Evolutionary conservation across 1,139 yeast genomes (phyloP), one percentile per base, ranked within the genome.

Genomic region (Pichia sp.): DNA sequence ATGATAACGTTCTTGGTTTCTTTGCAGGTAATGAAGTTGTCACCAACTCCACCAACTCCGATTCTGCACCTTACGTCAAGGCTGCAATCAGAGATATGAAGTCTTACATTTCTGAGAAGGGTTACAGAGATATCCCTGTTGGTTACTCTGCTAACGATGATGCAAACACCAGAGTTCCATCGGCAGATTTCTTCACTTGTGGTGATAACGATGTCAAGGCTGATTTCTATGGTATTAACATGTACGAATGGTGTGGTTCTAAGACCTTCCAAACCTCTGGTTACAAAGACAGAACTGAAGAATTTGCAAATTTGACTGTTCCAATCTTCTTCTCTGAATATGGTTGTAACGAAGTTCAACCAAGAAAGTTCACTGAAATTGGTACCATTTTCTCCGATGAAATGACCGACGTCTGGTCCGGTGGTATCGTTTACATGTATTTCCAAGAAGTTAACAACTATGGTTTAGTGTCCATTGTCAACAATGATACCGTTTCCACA

Each of bases 231-330:
- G 96, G 95, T 66, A 78, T 86, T 55, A 87, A 87, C 73, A 83
- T 83, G 86, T 87, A 87, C 69, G 93, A 83, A 66, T 87, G 96
- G 96, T 87, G 96, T 71, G 96, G 96, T 48, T 51, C 62, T 30
- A 74, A 91, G 20, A 59, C 75, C 40, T 86, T 68, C 66, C 45
- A 60, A 33, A 45, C 56, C 13, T 83, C 94, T 32, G 96, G 96
- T 48, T 87, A 81, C 27, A 59, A 66, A 47, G 77, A 66, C 46
- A 76, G 88, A 63, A 84, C 95, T 30, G 62, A 67, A 33, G 84
- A 82, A 49, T 85, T 83, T 60, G 47, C 67, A 36, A 73, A 80
- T 60, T 61, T 79, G 55, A 71, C 82, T 29, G 67, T 80, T 35
- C 93, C 93, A 34, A 63, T 72, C 32, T 81, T 82, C 66, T 80